Percentiles rank a stretch among this genome's conserved stretches.
These are phyloP conservation scores for Russula sp. DNA, from an alignment of 768 basidiomycete genomes.

Conservation along the genomic window DNA sequence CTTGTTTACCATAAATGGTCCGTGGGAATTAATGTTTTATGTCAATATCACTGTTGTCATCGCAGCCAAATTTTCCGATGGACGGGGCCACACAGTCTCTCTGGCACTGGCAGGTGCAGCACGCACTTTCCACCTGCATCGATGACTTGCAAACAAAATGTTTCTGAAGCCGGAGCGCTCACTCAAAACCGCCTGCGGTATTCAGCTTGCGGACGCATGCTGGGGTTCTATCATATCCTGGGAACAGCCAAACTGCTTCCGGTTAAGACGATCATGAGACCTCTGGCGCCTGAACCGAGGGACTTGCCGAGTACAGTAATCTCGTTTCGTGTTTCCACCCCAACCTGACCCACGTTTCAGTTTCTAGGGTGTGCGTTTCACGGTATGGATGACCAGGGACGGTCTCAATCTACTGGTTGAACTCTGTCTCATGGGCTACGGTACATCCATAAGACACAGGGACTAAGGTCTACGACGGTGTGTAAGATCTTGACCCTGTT, in stretches of 20 bases:
- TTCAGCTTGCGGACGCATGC: background rate
- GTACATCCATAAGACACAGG: too few species aligned
- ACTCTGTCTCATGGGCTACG: too few species aligned
- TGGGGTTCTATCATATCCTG: background rate
- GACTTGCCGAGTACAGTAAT: too few species aligned
- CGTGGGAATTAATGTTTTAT: background rate
- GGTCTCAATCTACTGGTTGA: too few species aligned
- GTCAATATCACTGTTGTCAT: background rate
- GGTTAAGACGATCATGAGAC: background rate
- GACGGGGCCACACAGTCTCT: too few species aligned
- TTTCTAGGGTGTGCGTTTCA: background rate
- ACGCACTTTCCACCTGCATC: background rate
- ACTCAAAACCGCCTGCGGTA: background rate
- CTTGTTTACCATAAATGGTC: background rate
- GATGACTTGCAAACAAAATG: background rate
- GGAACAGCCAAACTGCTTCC: too few species aligned
- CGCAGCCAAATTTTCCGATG: background rate
- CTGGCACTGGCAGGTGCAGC: too few species aligned
- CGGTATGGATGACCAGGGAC: too few species aligned
- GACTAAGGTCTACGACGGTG: background rate
- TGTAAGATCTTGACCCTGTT: background rate
- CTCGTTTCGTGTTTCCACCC: too few species aligned
- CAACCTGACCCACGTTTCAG: background rate
- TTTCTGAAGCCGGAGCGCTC: background rate
- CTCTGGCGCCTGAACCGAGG: background rate